A percentile compares a stretch with the other conserved stretches of the same genome.
phyloP scores from a whole-genome alignment of 176 grass and related monocot species.

The Miscanthus lutarioriparius region DNA sequence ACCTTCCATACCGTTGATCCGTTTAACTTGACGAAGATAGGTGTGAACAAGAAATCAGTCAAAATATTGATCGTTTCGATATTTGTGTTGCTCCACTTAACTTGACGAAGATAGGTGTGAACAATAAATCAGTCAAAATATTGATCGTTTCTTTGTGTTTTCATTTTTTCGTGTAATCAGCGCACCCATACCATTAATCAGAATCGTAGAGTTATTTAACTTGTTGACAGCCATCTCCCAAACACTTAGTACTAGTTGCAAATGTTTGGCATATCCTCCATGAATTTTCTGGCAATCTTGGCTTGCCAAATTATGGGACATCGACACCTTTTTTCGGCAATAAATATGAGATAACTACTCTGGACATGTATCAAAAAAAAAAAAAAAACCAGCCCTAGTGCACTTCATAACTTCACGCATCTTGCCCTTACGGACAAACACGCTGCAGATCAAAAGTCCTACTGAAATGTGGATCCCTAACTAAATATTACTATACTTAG shows the following conservation, averaged over 20 bases:
- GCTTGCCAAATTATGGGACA: neutral
- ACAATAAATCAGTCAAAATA: neutral
- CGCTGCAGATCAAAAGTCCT: neutral
- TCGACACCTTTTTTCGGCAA: neutral
- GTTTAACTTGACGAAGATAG: neutral
- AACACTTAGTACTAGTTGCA: neutral
- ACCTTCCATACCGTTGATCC: neutral
- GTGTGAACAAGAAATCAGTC: neutral
- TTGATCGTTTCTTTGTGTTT: neutral
- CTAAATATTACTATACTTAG: slow-evolving; percentile 3
- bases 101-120: neutral
- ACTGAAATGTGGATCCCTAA: neutral
- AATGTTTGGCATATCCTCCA: neutral
- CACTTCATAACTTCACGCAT: neutral
- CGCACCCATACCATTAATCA: neutral
- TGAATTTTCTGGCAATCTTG: neutral
- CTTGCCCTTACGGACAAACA: neutral
- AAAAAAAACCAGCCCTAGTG: neutral
- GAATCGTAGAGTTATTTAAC: neutral
- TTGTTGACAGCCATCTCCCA: neutral
- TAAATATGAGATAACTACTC: neutral
- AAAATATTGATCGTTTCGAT: neutral
- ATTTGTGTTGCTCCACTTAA: neutral
- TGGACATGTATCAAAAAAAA: neutral
- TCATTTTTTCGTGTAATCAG: neutral